These are phyloP conservation scores for Hansenula lynferdii DNA, from an alignment of 1,139 yeast genomes.

Conservation along the genomic window DNA sequence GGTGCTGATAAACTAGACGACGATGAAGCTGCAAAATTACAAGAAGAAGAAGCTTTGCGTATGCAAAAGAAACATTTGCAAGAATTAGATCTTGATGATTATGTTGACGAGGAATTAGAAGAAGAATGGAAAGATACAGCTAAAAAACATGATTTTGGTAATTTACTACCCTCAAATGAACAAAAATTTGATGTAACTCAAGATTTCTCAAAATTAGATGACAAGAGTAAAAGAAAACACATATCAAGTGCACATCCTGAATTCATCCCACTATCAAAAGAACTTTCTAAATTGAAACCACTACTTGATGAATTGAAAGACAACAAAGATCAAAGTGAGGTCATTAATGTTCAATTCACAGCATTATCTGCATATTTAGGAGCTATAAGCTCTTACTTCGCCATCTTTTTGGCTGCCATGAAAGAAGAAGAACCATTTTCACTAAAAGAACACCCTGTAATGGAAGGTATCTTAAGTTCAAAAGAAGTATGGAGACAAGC, in stretches of 20 bases:
- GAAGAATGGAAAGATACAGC: constrained; percentile 61
- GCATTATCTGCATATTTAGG: constrained; percentile 61
- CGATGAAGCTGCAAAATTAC: constrained; percentile 71
- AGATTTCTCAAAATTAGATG: constrained; percentile 30
- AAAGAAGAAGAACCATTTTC: constrained; percentile 52
- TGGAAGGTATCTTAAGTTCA: constrained; percentile 77
- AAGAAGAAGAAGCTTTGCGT: constrained; percentile 85
- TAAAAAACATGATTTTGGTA: constrained; percentile 32
- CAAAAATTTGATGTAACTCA: constrained; percentile 17
- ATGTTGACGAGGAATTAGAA: constrained; percentile 74
- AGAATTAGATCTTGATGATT: constrained; percentile 79
- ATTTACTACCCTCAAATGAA: constrained; percentile 29
- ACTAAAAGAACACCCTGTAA: constrained; percentile 83
- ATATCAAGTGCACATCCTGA: constrained; percentile 74
- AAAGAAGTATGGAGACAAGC: constrained; percentile 93
- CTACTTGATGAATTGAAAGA: constrained; percentile 33
- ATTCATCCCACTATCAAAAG: constrained; percentile 70
- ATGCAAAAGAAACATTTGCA: constrained; percentile 82
- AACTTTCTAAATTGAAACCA: constrained; percentile 45
- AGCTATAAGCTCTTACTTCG: constrained; percentile 18
- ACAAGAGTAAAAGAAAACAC: constrained; percentile 40
- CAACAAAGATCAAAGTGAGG: constrained; percentile 28
- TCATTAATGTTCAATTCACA: constrained; percentile 45
- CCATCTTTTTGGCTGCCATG: constrained; percentile 36
- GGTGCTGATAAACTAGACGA: constrained; percentile 79